phyloP scores from a whole-genome alignment of 306 rosid species.

The Trifolium fragiferum region DNA sequence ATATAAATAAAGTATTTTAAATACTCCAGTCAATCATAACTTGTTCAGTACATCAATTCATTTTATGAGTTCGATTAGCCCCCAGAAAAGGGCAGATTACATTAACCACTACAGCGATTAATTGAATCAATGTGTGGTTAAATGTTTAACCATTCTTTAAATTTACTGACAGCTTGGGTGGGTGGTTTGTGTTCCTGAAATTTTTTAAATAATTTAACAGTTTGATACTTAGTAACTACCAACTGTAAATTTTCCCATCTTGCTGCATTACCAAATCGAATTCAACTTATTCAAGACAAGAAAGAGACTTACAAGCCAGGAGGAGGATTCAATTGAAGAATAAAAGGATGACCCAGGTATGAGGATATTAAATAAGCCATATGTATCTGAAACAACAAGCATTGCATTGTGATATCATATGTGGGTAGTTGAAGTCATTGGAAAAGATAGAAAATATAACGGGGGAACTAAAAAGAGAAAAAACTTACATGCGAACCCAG shows the following conservation, averaged over 20 bases:
- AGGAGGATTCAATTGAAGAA: constrained; percentile 80
- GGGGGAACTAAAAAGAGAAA: constrained; percentile 33
- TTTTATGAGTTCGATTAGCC: constrained; percentile 19
- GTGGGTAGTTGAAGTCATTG: constrained; percentile 22
- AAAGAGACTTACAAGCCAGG: constrained; percentile 79
- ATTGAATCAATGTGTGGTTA: constrained; percentile 10
- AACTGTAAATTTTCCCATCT: constrained; percentile 29
- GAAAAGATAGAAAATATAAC: constrained; percentile 3
- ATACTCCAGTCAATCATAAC: constrained; percentile 26
- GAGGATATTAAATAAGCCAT: constrained; percentile 83
- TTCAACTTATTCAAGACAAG: constrained; percentile 31
- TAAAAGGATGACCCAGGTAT: constrained; percentile 85
- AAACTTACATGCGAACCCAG: constrained; percentile 96
- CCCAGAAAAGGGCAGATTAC: constrained; percentile 8
- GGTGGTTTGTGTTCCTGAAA: constrained; percentile 11
- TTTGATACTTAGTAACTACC: constrained; percentile 14
- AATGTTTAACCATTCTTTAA: constrained; percentile 6
- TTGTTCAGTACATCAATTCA: constrained; percentile 1
- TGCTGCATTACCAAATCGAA: constrained; percentile 29
- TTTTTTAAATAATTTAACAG: not conserved
- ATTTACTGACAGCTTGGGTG: not conserved
- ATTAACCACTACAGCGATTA: constrained; percentile 24
- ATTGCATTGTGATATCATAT: constrained; percentile 25
- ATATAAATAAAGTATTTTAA: constrained; percentile 9
- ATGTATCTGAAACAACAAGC: constrained; percentile 72